Evolutionary conservation across 192 early-diverging fungal genomes (phyloP).

Genomic region (Dissophora ornata): DNA sequence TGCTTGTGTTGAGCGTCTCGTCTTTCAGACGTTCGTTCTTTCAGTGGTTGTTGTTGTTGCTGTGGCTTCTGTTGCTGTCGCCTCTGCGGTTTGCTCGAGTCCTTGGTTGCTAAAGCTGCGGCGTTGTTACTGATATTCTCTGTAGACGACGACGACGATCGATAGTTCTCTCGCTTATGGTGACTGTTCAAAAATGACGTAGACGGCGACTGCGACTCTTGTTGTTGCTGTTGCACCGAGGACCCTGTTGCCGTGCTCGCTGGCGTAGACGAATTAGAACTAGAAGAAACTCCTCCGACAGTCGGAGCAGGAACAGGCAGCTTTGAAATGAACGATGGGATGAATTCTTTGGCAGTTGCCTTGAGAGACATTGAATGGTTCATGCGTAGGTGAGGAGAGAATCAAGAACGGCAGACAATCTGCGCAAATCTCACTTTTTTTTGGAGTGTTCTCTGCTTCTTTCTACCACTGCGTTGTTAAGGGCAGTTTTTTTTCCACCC

Average conservation of each 20-base stretch:
- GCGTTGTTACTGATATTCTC: conserved; percentile 1
- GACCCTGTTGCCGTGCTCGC: too few species aligned
- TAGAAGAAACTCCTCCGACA: conserved; percentile 9
- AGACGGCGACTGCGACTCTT: too few species aligned
- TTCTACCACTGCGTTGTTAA: too few species aligned
- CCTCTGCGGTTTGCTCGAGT: background rate
- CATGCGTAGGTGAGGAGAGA: conserved; percentile 28
- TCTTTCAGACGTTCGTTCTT: background rate
- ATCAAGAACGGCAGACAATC: conserved; percentile 7
- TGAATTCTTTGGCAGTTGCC: conserved; percentile 54
- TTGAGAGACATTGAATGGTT: conserved; percentile 50
- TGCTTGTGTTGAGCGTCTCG: background rate
- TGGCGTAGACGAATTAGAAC: too few species aligned
- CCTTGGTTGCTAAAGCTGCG: too few species aligned
- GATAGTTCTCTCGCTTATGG: too few species aligned
- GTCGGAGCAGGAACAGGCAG: conserved; percentile 5
- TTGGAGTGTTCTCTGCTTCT: too few species aligned
- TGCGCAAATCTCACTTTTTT: too few species aligned
- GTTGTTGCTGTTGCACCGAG: conserved; percentile 1
- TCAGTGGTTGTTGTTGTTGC: conserved; percentile 11
- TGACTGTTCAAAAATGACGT: conserved; percentile 2
- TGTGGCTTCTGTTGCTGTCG: conserved; percentile 1
- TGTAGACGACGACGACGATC: too few species aligned
- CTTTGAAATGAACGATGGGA: conserved; percentile 39
- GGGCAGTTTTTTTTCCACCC: too few species aligned